Evolutionary conservation across 352 stramenopile genomes (phyloP).

Genomic region (Phytophthora tentaculata): DNA sequence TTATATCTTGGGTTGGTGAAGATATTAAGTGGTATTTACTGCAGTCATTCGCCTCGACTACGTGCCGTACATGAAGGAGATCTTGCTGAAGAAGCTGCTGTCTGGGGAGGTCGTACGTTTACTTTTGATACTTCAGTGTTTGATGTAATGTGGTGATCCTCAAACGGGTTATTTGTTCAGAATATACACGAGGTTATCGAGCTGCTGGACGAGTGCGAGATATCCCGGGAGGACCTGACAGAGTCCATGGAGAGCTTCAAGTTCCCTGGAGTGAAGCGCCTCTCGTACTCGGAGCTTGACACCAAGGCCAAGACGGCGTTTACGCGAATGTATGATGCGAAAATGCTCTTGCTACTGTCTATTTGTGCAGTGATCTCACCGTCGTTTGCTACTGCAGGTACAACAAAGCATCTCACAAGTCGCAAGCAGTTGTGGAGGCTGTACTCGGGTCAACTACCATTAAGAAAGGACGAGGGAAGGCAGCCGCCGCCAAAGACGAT

Average conservation of each 20-base stretch:
- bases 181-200: slow-evolving; percentile 92
- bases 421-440: slow-evolving; percentile 93
- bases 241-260: slow-evolving; percentile 96
- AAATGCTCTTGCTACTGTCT: background rate
- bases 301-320: slow-evolving; percentile 94
- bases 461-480: slow-evolving; percentile 76
- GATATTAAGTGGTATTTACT: slow-evolving; percentile 2
- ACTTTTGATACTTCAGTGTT: background rate
- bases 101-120: slow-evolving; percentile 70
- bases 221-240: slow-evolving; percentile 97
- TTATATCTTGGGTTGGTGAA: background rate
- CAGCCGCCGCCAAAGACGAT: slow-evolving; percentile 40
- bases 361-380: background rate
- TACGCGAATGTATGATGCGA: slow-evolving; percentile 79
- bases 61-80: slow-evolving; percentile 90
- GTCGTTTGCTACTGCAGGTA: slow-evolving; percentile 54
- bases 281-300: slow-evolving; percentile 82
- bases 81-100: slow-evolving; percentile 81
- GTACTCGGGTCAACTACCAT: slow-evolving; percentile 70
- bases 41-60: slow-evolving; percentile 90
- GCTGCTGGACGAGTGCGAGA: slow-evolving; percentile 97
- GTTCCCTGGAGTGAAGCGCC: slow-evolving; percentile 74
- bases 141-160: background rate
- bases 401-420: slow-evolving; percentile 94
- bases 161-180: slow-evolving; percentile 37